Base-by-base conservation (phyloP, 140 eudicot genomes). In the Stevia rebaudiana region DNA sequence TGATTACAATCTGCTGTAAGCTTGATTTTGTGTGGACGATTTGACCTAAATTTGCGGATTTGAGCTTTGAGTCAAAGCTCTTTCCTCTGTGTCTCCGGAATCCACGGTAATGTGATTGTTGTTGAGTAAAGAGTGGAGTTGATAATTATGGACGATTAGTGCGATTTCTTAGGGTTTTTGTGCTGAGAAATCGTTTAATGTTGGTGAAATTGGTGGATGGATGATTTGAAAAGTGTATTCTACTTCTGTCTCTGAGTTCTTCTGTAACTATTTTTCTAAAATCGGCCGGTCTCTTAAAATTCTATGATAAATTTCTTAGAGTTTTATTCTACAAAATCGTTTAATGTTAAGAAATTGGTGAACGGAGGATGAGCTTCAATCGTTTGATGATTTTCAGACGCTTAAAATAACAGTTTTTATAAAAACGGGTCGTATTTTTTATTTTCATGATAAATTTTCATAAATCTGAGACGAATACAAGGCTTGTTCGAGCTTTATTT, bases 21-120 rank as follows among this genome's bases (percentile, higher is more conserved):
- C 25, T 52, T 46, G 40, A 15, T 61, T 3, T 51, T 61, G 69
- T 49, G 35, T 65, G 76, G 55, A 63, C 19, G 31, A 43, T 65
- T 48, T 65, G 25, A 65, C 78, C 73, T 16, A 35, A 65, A 53
- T 73, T 43, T 46, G 50, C 40, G 68, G 60, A 70, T 31, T 60
- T 70, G 44, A 53, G 73, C 73, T 68, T 68, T 37, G 57, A 72
- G 71, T 72, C 77, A 72, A 63, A 62, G 49, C 33, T 54, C 67
- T 55, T 46, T 53, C 65, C 25, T 39, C 33, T 40, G 44, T 39
- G 36, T 42, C 78, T 64, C 78, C 78, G 67, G 18, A 0, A 54
- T 55, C 35, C n/a, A 73, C 73, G 78, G 78, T 65, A 73, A 64
- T 64, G 25, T 53, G 33, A 54, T 54, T 33, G 39, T 61, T 52